Evolutionary conservation across 148 eudicot genomes (phyloP), one percentile per base, ranked within the genome.

Genomic region (Limonium bicolor): DNA sequence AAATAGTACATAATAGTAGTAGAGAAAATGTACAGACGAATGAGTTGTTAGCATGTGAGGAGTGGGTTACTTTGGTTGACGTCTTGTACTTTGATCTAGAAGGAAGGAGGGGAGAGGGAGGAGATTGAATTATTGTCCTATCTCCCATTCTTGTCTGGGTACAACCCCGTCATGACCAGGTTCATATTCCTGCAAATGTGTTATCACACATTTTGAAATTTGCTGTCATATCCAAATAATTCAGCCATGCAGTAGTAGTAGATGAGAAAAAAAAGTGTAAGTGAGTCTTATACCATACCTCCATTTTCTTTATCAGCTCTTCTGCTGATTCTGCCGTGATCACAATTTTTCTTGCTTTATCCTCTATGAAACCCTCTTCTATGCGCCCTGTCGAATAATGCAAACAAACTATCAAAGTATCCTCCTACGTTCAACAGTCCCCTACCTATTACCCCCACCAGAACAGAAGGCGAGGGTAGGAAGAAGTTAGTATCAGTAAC

Each of bases 381-480:
- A 82, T 86, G 56, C 82, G n/a, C 93, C 59, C 74, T 82, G 58
- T 82, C 93, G 56, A 82, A 82, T 50, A 77, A 68, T 46, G 76
- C 69, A 35, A 82, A 70, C 68, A 82, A 64, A 57, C 70, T 68
- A 48, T 82, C 59, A 55, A 74, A 82, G 50, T 68, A 82, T 11
- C 93, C 93, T 34, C 77, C 86, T 25, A 77, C 82, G 55, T 82
- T 82, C 55, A 82, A 56, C 76, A 82, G 41, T 30, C 93, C 34
- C 93, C 93, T 23, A 82, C 86, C 93, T 82, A 49, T 65, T 51
- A 43, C 29, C 29, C 49, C 20, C 22, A 28, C 21, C 7, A 35
- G 21, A 19, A 26, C 26, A 50, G 24, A 42, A 33, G 11, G 20
- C 7, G 24, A 14, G 50, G 13, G 14, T 6, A 35, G 21, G 14